These are phyloP conservation scores for Trichosanthes truncata DNA, from an alignment of 306 rosid genomes.

Conservation along the genomic window DNA sequence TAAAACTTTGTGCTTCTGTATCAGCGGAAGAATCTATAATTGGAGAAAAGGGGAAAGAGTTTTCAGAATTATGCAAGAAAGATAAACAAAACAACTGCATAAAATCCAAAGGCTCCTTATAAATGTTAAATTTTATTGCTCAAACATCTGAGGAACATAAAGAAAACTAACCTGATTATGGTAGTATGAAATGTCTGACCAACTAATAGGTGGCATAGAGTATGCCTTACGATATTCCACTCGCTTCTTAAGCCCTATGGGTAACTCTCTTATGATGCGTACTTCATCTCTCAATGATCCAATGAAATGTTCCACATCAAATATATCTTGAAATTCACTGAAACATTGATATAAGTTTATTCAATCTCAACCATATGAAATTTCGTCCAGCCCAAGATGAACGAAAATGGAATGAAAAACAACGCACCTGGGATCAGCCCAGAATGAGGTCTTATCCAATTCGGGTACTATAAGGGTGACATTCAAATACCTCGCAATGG, in stretches of 20 bases:
- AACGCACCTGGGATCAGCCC: constrained; percentile 51
- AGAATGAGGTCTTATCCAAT: constrained; percentile 58
- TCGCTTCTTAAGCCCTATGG: constrained; percentile 55
- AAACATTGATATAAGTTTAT: constrained; percentile 3
- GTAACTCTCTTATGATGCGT: constrained; percentile 57
- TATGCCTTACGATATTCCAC: constrained; percentile 33
- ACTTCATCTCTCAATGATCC: constrained; percentile 65
- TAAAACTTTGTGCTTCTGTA: constrained; percentile 55
- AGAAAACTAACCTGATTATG: constrained; percentile 42
- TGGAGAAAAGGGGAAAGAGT: background rate
- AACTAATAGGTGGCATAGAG: constrained; percentile 74
- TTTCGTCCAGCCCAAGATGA: background rate
- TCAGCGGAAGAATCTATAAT: constrained; percentile 58
- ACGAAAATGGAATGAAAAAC: background rate
- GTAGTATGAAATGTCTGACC: constrained; percentile 78
- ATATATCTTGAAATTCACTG: constrained; percentile 80
- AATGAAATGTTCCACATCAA: constrained; percentile 72
- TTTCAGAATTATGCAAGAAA: background rate
- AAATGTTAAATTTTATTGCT: background rate
- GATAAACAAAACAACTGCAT: background rate
- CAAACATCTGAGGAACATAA: background rate
- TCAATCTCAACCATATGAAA: background rate
- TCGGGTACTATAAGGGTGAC: constrained; percentile 64
- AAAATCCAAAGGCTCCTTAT: no score
- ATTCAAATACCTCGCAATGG: constrained; percentile 50